phyloP scores from a whole-genome alignment of 176 grass and related monocot species.

The Dactylis glomerata region DNA sequence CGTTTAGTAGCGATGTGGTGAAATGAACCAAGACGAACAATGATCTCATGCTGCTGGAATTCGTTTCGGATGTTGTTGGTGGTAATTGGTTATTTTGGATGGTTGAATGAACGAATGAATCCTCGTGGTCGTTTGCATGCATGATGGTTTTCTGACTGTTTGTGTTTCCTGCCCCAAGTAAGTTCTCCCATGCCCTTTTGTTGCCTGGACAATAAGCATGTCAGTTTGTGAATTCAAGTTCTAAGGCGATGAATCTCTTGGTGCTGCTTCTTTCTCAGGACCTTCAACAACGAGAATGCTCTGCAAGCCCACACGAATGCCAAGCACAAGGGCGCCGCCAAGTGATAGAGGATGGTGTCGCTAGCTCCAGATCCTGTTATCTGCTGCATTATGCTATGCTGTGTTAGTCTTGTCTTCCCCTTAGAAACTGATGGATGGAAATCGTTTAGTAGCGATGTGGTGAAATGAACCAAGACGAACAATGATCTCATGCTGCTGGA shows the following conservation, averaged over 20 bases:
- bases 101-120: background rate
- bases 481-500: background rate
- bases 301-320: constrained; percentile 67
- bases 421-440: background rate
- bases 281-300: constrained; percentile 69
- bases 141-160: too few relatives aligned
- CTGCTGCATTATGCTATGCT: too few relatives aligned
- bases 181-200: background rate
- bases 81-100: background rate
- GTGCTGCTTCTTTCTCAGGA: constrained; percentile 26
- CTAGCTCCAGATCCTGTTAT: too few relatives aligned
- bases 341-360: background rate
- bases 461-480: background rate
- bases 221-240: background rate
- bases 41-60: background rate
- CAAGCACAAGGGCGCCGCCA: constrained; percentile 36
- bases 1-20: background rate
- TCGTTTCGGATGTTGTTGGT: background rate
- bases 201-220: too few relatives aligned
- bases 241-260: background rate
- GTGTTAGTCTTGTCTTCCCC: background rate
- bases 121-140: too few relatives aligned
- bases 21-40: background rate
- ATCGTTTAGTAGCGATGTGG: background rate
- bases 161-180: constrained; percentile 58